Conservation (phyloP, 2,329 filamentous ascomycete species). For the Diaporthe sp. region DNA sequence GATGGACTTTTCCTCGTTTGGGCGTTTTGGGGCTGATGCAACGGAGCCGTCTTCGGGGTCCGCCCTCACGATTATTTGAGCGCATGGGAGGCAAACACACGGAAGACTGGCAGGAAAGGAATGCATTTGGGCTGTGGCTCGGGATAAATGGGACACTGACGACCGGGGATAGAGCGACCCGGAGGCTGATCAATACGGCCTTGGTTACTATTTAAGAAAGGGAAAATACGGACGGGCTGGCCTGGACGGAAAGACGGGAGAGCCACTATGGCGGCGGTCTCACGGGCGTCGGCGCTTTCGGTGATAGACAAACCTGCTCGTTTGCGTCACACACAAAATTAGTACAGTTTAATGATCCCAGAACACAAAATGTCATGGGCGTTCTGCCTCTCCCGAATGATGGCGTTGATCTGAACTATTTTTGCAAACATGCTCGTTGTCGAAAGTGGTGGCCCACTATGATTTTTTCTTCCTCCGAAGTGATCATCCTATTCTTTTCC, state of each 20-base stretch:
- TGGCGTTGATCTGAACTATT: conserved; percentile 7
- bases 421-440: neutral
- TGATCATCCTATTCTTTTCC: neutral
- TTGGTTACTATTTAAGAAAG: conserved; percentile 1
- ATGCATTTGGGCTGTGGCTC: conserved; percentile 14
- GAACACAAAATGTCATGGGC: conserved; percentile 30
- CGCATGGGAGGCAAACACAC: conserved; percentile 18
- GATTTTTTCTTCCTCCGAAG: neutral
- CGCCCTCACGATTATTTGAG: conserved; percentile 13
- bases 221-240: conserved; percentile 39
- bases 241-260: conserved; percentile 35
- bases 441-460: conserved; percentile 6
- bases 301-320: conserved; percentile 18
- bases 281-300: conserved; percentile 19
- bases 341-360: conserved; percentile 41
- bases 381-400: neutral
- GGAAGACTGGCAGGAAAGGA: conserved; percentile 11
- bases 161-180: conserved; percentile 13
- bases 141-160: conserved; percentile 16
- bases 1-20: neutral
- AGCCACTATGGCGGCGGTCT: conserved; percentile 24
- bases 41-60: neutral
- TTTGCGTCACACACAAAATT: conserved; percentile 32
- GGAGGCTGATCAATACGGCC: conserved; percentile 13
- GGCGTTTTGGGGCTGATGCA: conserved; percentile 25